Percentiles rank a stretch among this genome's conserved stretches.
These are phyloP conservation scores for Extremus antarcticus DNA, from an alignment of 495 filamentous ascomycete genomes.

Conservation along the genomic window DNA sequence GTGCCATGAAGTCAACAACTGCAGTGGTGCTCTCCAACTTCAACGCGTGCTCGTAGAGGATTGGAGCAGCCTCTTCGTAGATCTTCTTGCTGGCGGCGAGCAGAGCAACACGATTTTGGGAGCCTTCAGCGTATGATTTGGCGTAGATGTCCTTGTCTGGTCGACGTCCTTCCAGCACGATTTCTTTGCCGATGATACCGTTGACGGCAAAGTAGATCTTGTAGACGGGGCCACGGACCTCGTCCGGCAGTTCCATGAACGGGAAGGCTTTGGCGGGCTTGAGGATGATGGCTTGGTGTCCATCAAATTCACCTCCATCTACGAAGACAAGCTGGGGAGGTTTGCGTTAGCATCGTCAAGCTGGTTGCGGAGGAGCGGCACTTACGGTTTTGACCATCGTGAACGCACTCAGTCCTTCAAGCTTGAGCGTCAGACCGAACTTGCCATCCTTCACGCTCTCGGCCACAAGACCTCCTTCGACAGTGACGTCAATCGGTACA, in stretches of 20 bases:
- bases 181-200: slow-evolving; percentile 11
- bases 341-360: background rate
- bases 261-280: slow-evolving; percentile 15
- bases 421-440: slow-evolving; percentile 8
- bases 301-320: slow-evolving; percentile 12
- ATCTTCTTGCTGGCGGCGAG: slow-evolving; percentile 20
- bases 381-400: slow-evolving; percentile 13
- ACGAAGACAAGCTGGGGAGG: slow-evolving; percentile 1
- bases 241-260: slow-evolving; percentile 15
- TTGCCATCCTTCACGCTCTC: slow-evolving; percentile 2
- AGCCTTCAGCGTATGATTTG: slow-evolving; percentile 12
- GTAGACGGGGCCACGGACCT: slow-evolving; percentile 16
- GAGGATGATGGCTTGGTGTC: slow-evolving; percentile 16
- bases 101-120: slow-evolving; percentile 15
- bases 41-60: slow-evolving; percentile 14
- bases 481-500: slow-evolving; percentile 11
- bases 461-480: slow-evolving; percentile 7
- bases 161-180: slow-evolving; percentile 13
- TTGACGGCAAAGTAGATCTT: slow-evolving; percentile 14
- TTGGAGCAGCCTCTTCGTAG: slow-evolving; percentile 10
- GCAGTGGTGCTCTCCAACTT: slow-evolving; percentile 10
- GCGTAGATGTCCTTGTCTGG: slow-evolving; percentile 9
- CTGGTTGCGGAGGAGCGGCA: background rate
- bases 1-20: slow-evolving; percentile 14
- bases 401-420: slow-evolving; percentile 14